phyloP scores from a whole-genome alignment of 495 filamentous ascomycete genomes.

The Penicillium simplicissimum region DNA sequence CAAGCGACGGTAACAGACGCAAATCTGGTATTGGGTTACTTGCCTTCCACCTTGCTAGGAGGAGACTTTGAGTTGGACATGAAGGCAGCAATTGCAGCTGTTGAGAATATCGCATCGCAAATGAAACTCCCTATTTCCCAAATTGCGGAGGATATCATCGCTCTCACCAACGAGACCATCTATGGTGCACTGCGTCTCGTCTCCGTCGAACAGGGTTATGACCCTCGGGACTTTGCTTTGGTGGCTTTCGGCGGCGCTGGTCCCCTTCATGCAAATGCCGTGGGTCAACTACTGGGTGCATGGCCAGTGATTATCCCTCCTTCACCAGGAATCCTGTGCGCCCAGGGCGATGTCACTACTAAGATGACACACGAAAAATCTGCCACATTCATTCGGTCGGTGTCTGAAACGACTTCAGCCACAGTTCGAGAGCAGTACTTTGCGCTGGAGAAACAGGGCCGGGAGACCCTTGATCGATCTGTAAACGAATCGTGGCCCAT shows the following conservation, averaged over 20 bases:
- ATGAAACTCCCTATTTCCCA: conserved; percentile 45
- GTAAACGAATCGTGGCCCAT: conserved; percentile 20
- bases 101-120: conserved; percentile 42
- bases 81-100: conserved; percentile 35
- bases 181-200: conserved; percentile 53
- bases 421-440: conserved; percentile 31
- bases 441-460: conserved; percentile 21
- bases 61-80: conserved; percentile 48
- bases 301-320: conserved; percentile 55
- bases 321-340: conserved; percentile 51
- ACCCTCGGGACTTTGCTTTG: conserved; percentile 53
- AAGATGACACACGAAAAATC: conserved; percentile 49
- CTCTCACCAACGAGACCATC: conserved; percentile 52
- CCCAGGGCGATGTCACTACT: conserved; percentile 51
- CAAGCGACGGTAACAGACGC: conserved; percentile 53
- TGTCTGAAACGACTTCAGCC: conserved; percentile 29
- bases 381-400: conserved; percentile 40
- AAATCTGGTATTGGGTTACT: conserved; percentile 50
- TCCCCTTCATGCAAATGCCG: conserved; percentile 49
- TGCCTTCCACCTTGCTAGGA: conserved; percentile 46
- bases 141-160: conserved; percentile 50
- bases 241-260: conserved; percentile 56
- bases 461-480: conserved; percentile 22
- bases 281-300: conserved; percentile 49
- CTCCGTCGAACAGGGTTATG: conserved; percentile 53